Base-by-base conservation (phyloP, 2,329 filamentous ascomycete species). In the Colletotrichum lentis region DNA sequence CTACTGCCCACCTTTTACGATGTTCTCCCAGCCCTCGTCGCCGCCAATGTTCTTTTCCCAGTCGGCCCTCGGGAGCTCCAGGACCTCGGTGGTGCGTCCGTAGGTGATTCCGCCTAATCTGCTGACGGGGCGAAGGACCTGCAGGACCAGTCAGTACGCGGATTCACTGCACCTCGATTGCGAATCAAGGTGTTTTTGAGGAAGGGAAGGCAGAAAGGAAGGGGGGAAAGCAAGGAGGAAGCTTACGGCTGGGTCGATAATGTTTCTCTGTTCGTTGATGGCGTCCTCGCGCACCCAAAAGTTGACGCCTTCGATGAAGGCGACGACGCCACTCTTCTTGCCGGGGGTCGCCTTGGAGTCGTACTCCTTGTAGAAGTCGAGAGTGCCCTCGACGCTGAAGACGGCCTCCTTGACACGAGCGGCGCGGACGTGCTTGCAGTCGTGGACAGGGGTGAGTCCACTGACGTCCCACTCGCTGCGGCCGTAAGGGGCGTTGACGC, bases 261-360 rank as follows among this genome's bases (percentile, higher is more conserved):
- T 73, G 72, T 88, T 93, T 74, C 83, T 86, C 10, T 93, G 90
- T 75, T 92, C 88, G 73, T 97, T 92, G 69, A 97, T 82, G 2
- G 94, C 94, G 80, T 97, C 95, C 76, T 96, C 93, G 61, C 94
- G 82, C 2, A 90, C 93, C 93, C 94, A 97, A 76, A 97, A 97
- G 35, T 90, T 85, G 41, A 91, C 89, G 0, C 93, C 95, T 80
- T 97, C 93, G 14, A 97, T 83, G 41, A 97, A 85, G 1, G 87
- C 91, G 70, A 97, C 75, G 4, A 91, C 90, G 1, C 90, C 88
- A 1, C 90, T 90, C 82, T 89, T 94, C 80, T 90, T 90, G 2
- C 92, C 93, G 0, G 91, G 90, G 2, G 81, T 88, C 0, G 83
- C 83, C 60, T 85, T 84, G 77, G 90, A 92, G 77, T 95, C 90